Evolutionary conservation across 805 yeast species (phyloP).

Genomic region (Sugiyamaella boreocaroliniensis): DNA sequence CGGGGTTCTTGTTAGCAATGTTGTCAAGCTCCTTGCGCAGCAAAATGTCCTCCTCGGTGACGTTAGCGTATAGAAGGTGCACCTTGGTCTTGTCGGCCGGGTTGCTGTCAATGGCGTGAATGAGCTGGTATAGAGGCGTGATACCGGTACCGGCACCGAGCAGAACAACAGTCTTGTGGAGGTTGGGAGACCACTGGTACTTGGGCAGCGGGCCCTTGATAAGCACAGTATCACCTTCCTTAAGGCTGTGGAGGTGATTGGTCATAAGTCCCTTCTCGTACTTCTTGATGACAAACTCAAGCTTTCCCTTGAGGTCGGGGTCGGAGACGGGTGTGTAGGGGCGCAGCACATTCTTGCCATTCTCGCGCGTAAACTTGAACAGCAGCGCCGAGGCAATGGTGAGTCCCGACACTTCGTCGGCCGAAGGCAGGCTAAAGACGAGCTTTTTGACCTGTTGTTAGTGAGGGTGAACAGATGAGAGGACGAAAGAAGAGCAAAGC

Average conservation of each 20-base stretch:
- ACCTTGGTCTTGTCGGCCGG: slow-evolving; percentile 88
- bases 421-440: slow-evolving; percentile 59
- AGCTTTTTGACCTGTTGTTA: slow-evolving; percentile 45
- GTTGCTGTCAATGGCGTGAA: slow-evolving; percentile 67
- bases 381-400: slow-evolving; percentile 71
- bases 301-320: slow-evolving; percentile 58
- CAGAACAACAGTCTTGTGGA: slow-evolving; percentile 69
- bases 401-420: slow-evolving; percentile 69
- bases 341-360: slow-evolving; percentile 82
- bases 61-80: slow-evolving; percentile 71
- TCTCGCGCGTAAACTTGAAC: slow-evolving; percentile 68
- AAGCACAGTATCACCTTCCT: slow-evolving; percentile 72
- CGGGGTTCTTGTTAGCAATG: slow-evolving; percentile 60
- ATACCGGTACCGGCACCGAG: slow-evolving; percentile 97
- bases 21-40: slow-evolving; percentile 70
- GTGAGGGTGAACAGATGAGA: too few species aligned
- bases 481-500: not conserved
- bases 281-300: slow-evolving; percentile 76
- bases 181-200: slow-evolving; percentile 86
- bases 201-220: slow-evolving; percentile 92
- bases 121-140: slow-evolving; percentile 87
- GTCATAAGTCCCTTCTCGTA: slow-evolving; percentile 85
- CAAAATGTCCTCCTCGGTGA: slow-evolving; percentile 72
- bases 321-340: slow-evolving; percentile 78
- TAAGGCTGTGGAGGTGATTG: slow-evolving; percentile 60